These are phyloP conservation scores for Thoreauomyces humboldtii DNA, from an alignment of 192 early-diverging fungal genomes.

Conservation along the genomic window DNA sequence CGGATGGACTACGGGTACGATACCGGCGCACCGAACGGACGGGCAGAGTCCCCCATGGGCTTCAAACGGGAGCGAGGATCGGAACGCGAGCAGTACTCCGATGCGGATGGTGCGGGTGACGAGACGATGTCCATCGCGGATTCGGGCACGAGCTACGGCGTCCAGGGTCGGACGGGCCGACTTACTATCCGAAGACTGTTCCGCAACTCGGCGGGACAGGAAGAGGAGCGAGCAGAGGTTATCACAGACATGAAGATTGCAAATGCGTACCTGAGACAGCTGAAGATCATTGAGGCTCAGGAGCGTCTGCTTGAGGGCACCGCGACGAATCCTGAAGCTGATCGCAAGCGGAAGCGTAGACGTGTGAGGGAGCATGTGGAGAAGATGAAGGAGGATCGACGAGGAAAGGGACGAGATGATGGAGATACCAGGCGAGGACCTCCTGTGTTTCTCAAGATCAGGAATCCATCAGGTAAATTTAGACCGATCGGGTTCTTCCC, in stretches of 20 bases:
- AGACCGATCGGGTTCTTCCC: too few species aligned
- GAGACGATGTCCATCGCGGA: slow-evolving; percentile 17
- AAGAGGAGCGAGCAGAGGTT: slow-evolving; percentile 73
- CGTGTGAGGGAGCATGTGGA: slow-evolving; percentile 21
- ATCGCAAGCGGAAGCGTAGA: neutral
- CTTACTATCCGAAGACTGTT: slow-evolving; percentile 14
- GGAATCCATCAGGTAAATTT: slow-evolving; percentile 16
- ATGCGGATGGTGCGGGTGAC: neutral
- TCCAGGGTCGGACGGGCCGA: neutral
- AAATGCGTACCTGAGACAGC: slow-evolving; percentile 85
- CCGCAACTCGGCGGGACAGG: slow-evolving; percentile 16
- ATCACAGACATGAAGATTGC: slow-evolving; percentile 80
- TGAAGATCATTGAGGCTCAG: slow-evolving; percentile 69
- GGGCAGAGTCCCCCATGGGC: slow-evolving; percentile 27
- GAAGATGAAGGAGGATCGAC: slow-evolving; percentile 23
- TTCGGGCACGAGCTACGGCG: slow-evolving; percentile 11
- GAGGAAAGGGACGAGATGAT: slow-evolving; percentile 1
- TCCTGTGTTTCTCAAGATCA: neutral
- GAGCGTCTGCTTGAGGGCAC: slow-evolving; percentile 1
- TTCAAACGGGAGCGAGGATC: neutral
- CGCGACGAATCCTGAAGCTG: slow-evolving; percentile 2
- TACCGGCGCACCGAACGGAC: neutral
- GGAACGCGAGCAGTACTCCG: neutral
- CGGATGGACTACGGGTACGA: slow-evolving; percentile 19
- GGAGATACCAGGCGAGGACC: neutral